Evolutionary conservation across 2,329 filamentous ascomycete genomes (phyloP).

Genomic region (Sordariomycetes sp.): DNA sequence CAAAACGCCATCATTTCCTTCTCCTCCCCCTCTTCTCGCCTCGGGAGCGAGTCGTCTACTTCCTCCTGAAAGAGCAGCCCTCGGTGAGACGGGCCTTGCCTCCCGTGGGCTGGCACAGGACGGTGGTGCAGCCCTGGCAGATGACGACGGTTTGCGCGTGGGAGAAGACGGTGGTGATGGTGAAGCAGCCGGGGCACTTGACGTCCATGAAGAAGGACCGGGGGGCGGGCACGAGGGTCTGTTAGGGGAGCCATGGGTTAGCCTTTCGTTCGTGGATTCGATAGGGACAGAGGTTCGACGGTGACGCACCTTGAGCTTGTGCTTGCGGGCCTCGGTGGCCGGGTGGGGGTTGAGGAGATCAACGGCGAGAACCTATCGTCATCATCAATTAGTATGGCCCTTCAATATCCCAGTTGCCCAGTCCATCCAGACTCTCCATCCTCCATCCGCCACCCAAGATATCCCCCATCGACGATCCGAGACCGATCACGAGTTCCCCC

Average conservation of each 20-base stretch:
- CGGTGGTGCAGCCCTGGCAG: conserved; percentile 98
- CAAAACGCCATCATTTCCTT: not conserved
- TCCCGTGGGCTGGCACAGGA: conserved; percentile 98
- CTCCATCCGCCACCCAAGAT: not conserved
- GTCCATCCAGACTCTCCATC: not conserved
- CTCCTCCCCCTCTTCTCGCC: conserved; percentile 17
- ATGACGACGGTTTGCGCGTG: conserved; percentile 99
- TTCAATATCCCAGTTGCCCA: not conserved
- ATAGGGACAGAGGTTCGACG: conserved; percentile 7
- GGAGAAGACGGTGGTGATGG: conserved; percentile 99
- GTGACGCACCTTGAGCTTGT: conserved; percentile 94
- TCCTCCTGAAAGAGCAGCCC: conserved; percentile 99
- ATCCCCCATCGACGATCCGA: not conserved
- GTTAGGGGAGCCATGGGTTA: conserved; percentile 8
- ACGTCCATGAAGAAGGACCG: conserved; percentile 99
- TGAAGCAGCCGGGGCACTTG: conserved; percentile 99
- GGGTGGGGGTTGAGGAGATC: conserved; percentile 99
- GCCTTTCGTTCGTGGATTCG: conserved; percentile 12
- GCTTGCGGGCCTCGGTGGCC: conserved; percentile 97
- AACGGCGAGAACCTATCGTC: conserved; percentile 89
- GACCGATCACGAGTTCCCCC: not conserved
- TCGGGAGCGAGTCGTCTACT: conserved; percentile 58
- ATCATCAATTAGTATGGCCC: not conserved
- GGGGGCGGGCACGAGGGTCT: conserved; percentile 90
- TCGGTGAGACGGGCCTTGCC: conserved; percentile 98